Conservation (phyloP, 2,329 filamentous ascomycete genomes). For the Dendrostoma leiphaemia region DNA sequence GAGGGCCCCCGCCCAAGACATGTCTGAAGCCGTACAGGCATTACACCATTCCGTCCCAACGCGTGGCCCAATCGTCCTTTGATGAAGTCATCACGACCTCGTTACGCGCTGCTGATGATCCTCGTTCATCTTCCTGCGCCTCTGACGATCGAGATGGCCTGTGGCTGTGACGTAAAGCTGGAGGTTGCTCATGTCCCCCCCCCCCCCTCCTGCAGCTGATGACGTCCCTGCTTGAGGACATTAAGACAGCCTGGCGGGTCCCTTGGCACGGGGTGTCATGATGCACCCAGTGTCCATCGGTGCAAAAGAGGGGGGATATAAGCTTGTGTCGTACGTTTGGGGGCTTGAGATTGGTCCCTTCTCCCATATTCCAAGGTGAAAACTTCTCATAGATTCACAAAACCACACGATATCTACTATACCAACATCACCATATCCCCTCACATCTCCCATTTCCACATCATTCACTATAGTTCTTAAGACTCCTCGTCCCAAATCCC, state of each 20-base stretch:
- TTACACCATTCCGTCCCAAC: conserved; percentile 5
- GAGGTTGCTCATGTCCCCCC: neutral
- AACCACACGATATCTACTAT: neutral
- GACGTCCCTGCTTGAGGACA: conserved; percentile 13
- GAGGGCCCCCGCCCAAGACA: neutral
- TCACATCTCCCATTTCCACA: neutral
- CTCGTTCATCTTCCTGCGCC: neutral
- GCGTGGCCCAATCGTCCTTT: neutral
- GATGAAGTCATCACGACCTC: conserved; percentile 20
- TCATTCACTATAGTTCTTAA: neutral
- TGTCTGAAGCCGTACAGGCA: conserved; percentile 5
- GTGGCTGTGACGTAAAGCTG: conserved; percentile 20
- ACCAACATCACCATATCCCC: neutral
- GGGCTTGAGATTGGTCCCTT: neutral
- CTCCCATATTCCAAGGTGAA: conserved; percentile 1
- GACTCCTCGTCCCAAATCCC: neutral
- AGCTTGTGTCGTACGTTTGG: conserved; percentile 15
- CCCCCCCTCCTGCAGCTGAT: conserved; percentile 8
- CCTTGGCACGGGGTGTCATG: neutral
- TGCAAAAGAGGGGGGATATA: conserved; percentile 13
- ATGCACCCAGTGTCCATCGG: conserved; percentile 5
- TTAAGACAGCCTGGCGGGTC: conserved; percentile 3
- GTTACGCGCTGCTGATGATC: conserved; percentile 9
- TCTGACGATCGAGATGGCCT: conserved; percentile 17
- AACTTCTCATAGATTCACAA: neutral